Evolutionary conservation across 495 filamentous ascomycete genomes (phyloP).

Genomic region (Symbiotaphrina buchneri): DNA sequence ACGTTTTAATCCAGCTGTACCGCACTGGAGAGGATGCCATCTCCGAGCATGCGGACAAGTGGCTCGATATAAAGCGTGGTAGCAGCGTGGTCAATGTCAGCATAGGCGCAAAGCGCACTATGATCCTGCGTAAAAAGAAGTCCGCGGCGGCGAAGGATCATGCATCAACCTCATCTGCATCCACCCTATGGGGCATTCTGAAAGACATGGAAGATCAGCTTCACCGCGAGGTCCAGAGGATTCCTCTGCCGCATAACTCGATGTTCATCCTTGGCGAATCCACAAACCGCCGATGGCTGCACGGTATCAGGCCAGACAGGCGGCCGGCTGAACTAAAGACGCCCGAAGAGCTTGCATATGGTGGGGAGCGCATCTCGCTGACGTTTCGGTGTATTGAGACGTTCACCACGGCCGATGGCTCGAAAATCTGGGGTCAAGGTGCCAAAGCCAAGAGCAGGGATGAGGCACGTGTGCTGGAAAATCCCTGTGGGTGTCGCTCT

Average conservation of each 20-base stretch:
- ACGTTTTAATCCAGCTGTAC: slow-evolving; percentile 84
- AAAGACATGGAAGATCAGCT: background rate
- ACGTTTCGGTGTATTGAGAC: slow-evolving; percentile 88
- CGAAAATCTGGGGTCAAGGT: slow-evolving; percentile 78
- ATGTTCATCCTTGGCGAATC: slow-evolving; percentile 61
- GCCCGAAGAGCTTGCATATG: slow-evolving; percentile 42
- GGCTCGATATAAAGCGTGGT: slow-evolving; percentile 63
- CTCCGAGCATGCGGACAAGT: slow-evolving; percentile 94
- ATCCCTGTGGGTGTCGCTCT: slow-evolving; percentile 37
- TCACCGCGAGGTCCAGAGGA: slow-evolving; percentile 28
- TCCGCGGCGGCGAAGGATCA: slow-evolving; percentile 14
- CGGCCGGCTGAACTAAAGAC: slow-evolving; percentile 40
- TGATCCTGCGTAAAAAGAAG: slow-evolving; percentile 75
- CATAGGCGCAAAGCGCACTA: slow-evolving; percentile 73
- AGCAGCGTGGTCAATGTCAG: slow-evolving; percentile 83
- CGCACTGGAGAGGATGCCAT: slow-evolving; percentile 83
- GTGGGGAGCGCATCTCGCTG: slow-evolving; percentile 66
- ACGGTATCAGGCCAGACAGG: slow-evolving; percentile 76
- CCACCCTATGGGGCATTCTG: slow-evolving; percentile 7
- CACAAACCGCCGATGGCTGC: slow-evolving; percentile 75
- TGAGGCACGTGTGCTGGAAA: slow-evolving; percentile 36
- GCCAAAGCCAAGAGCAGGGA: slow-evolving; percentile 41
- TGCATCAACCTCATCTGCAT: background rate
- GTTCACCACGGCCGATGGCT: slow-evolving; percentile 37
- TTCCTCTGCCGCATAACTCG: slow-evolving; percentile 68